A percentile compares a stretch with the other conserved stretches of the same genome.
Conservation (phyloP, 2,329 filamentous ascomycete genomes). For the Sphaceloma murrayae region DNA sequence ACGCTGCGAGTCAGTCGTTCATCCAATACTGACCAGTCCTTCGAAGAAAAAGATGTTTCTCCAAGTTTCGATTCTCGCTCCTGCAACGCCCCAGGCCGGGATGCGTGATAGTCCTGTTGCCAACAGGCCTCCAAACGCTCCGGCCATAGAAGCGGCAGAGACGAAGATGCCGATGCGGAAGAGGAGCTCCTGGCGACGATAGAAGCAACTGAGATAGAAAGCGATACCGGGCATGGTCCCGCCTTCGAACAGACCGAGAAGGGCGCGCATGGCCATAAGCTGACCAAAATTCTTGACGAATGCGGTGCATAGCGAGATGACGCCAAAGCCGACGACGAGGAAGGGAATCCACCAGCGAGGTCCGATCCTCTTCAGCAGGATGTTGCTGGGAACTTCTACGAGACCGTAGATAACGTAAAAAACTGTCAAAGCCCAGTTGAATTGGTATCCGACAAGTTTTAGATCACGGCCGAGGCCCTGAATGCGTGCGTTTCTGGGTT, state of each 20-base stretch:
- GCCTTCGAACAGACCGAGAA: conserved; percentile 29
- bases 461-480: conserved; percentile 51
- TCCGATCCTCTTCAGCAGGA: conserved; percentile 29
- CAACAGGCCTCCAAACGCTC: conserved; percentile 26
- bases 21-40: conserved; percentile 21
- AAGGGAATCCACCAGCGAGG: conserved; percentile 33
- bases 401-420: conserved; percentile 39
- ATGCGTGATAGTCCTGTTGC: conserved; percentile 25
- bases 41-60: conserved; percentile 28
- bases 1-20: too few species aligned
- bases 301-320: conserved; percentile 38
- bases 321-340: conserved; percentile 32
- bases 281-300: conserved; percentile 39
- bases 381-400: conserved; percentile 37
- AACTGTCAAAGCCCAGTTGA: conserved; percentile 40
- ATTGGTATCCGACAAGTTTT: conserved; percentile 53
- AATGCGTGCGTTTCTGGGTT: conserved; percentile 47
- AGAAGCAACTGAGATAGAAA: conserved; percentile 16
- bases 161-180: conserved; percentile 17
- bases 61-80: conserved; percentile 22
- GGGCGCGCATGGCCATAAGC: conserved; percentile 38
- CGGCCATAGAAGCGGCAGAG: conserved; percentile 19
- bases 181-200: conserved; percentile 17
- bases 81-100: conserved; percentile 23
- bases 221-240: conserved; percentile 17